phyloP scores from a whole-genome alignment of 371 early-diverging fungal species.

The Rhizomucor pusillus region DNA sequence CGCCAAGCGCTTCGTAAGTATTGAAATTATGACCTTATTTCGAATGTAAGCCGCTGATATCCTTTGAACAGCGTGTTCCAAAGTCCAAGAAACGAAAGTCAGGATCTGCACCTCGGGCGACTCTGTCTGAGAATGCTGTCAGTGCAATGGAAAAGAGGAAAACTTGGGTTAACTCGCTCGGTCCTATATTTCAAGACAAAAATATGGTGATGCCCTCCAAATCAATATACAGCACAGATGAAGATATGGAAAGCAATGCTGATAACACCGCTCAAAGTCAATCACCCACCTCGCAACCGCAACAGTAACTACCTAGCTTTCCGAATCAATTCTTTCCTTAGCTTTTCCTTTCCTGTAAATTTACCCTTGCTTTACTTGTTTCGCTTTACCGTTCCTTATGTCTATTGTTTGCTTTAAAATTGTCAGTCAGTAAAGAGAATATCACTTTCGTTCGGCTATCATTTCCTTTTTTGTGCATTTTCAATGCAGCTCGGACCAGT shows the following conservation, averaged over 20 bases:
- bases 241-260: slow-evolving; percentile 5
- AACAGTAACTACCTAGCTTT: not conserved
- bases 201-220: slow-evolving; percentile 33
- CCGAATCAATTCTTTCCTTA: not conserved
- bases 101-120: slow-evolving; percentile 46
- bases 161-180: slow-evolving; percentile 41
- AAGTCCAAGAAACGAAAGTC: slow-evolving; percentile 76
- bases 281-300: not conserved
- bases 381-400: too few relatives aligned
- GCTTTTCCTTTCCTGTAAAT: too few relatives aligned
- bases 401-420: too few relatives aligned
- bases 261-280: not conserved
- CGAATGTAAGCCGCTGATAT: not conserved
- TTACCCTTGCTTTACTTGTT: too few relatives aligned
- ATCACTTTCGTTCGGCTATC: not conserved
- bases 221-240: slow-evolving; percentile 29
- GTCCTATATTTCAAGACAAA: slow-evolving; percentile 39
- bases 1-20: slow-evolving; percentile 77
- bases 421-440: too few relatives aligned
- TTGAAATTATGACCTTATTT: not conserved
- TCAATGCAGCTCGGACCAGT: too few relatives aligned
- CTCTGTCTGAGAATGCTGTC: slow-evolving; percentile 52
- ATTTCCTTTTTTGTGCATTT: too few relatives aligned
- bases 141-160: slow-evolving; percentile 56
- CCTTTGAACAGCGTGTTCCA: slow-evolving; percentile 49